Conservation (phyloP, 108 stramenopile species). For the Seminavis robusta region DNA sequence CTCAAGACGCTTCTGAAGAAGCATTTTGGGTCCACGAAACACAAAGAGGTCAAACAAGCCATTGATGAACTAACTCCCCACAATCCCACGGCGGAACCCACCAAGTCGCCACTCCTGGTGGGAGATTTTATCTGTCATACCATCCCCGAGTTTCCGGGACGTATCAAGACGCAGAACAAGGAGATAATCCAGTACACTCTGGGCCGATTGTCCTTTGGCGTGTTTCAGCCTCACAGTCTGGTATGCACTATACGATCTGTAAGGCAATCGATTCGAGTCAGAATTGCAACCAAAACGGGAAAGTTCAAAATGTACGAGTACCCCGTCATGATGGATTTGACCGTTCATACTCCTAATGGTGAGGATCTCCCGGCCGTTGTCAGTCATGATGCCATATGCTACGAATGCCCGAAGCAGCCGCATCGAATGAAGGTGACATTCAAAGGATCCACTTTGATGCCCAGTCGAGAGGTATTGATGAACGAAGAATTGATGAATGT, state of each 20-base stretch:
- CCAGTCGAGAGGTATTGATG: slow-evolving; percentile 8
- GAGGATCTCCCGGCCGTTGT: slow-evolving; percentile 31
- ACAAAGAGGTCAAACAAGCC: slow-evolving; percentile 6
- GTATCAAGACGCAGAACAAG: slow-evolving; percentile 22
- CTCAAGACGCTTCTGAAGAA: slow-evolving; percentile 9
- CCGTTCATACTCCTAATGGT: slow-evolving; percentile 29
- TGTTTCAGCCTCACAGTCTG: slow-evolving; percentile 44
- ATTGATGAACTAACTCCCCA: slow-evolving; percentile 16
- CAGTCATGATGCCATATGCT: slow-evolving; percentile 27
- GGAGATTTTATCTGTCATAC: slow-evolving; percentile 22
- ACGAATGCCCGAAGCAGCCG: slow-evolving; percentile 10
- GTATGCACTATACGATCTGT: slow-evolving; percentile 37
- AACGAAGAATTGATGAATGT: slow-evolving; percentile 7
- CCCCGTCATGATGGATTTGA: slow-evolving; percentile 22
- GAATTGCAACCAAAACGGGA: slow-evolving; percentile 3
- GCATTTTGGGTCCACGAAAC: slow-evolving; percentile 9
- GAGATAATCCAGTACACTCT: slow-evolving; percentile 53
- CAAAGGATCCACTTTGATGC: slow-evolving; percentile 25
- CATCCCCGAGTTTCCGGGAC: slow-evolving; percentile 44
- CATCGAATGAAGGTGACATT: slow-evolving; percentile 38
- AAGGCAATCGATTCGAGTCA: no score
- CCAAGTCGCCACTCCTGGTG: slow-evolving; percentile 1
- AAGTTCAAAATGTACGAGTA: slow-evolving; percentile 16
- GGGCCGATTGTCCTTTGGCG: slow-evolving; percentile 47
- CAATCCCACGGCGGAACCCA: slow-evolving; percentile 5